Base-by-base conservation (phyloP, 768 basidiomycete species). In the Podaxis sp. region DNA sequence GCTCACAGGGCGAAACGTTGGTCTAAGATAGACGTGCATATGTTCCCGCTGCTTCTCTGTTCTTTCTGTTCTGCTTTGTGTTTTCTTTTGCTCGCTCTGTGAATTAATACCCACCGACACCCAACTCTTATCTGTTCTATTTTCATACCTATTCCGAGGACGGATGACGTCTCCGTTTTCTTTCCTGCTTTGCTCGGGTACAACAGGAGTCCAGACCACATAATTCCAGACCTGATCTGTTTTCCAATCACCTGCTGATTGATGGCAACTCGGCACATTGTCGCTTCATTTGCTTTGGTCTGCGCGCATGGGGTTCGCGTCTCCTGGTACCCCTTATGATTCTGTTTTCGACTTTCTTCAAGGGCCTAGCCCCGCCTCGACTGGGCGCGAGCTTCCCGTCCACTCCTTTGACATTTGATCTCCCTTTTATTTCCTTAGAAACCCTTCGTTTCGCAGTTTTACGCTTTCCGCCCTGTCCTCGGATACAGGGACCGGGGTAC, bases 351-450 rank as follows among this genome's bases (percentile, higher is more conserved):
- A 38, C n/a, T 55, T 10, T 56, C 11, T 36, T 30, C 20, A 20
- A 20, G 54, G 60, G 60, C 44, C 65, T 60, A 62, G 56, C 52
- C 65, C 63, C 33, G 56, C 41, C 57, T 67, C 56, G 60, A 62
- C 52, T 50, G 28, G 40, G 44, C 38, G 38, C 53, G 60, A 37
- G 51, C 63, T 36, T 56, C 22, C 36, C 36, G 40, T 58, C 40
- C 50, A 54, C 60, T 60, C 26, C 58, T 4, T 60, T 60, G 24
- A 46, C 46, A 56, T 24, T 57, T 58, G 48, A 33, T n/a, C 49
- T 62, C 28, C 52, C 22, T 62, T 50, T 50, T 57, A 44, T 54
- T 64, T 53, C 61, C 58, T 64, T 65, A 38, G 58, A 46, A 46
- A 46, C 44, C 20, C 57, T 61, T 59, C 56, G 33, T 62, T 64